Evolutionary conservation across 768 basidiomycete genomes (phyloP).

Genomic region (Rhodocollybia butyracea): DNA sequence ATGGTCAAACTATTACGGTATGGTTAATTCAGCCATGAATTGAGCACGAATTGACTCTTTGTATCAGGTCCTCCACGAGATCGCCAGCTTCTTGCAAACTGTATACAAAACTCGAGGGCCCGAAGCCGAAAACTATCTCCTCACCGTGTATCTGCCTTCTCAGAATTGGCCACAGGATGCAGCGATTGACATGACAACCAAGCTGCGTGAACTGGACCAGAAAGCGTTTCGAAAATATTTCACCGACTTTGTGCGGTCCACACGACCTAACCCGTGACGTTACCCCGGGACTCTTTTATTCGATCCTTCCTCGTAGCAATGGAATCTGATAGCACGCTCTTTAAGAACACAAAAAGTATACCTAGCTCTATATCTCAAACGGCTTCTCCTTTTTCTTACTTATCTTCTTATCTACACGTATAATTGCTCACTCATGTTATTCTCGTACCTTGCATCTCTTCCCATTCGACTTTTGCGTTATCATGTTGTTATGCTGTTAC

Average conservation of each 20-base stretch:
- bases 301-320: no score
- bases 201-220: conserved; percentile 69
- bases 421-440: no score
- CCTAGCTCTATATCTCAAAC: no score
- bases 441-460: no score
- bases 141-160: conserved; percentile 78
- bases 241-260: conserved; percentile 76
- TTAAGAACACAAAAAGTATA: no score
- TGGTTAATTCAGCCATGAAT: neutral
- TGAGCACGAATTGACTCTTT: conserved; percentile 60
- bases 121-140: conserved; percentile 82
- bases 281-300: conserved; percentile 45
- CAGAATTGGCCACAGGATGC: conserved; percentile 82
- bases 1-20: conserved; percentile 83
- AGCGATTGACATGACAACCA: conserved; percentile 73
- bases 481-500: no score
- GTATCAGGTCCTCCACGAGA: conserved; percentile 91
- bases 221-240: conserved; percentile 86
- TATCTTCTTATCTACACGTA: no score
- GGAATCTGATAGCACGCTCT: no score
- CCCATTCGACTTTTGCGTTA: no score
- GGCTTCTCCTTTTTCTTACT: no score
- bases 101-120: conserved; percentile 73
- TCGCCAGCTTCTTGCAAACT: conserved; percentile 79
- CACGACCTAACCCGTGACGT: conserved; percentile 54